Evolutionary conservation across 495 filamentous ascomycete species (phyloP).

Genomic region (Daldinia childiae): DNA sequence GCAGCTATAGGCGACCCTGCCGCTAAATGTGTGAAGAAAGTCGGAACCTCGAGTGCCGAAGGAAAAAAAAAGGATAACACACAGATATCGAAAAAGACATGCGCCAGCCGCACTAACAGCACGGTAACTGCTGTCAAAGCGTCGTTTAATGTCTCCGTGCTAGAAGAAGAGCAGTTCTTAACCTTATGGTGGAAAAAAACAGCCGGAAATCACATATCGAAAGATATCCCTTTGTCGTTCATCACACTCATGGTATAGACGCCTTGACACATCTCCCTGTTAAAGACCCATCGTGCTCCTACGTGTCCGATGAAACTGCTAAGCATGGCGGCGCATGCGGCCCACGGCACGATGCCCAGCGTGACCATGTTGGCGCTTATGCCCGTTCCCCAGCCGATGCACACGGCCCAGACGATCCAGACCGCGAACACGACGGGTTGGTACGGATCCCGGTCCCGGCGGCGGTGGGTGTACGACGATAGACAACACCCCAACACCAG

Average conservation of each 20-base stretch:
- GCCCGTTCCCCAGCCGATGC: constrained; percentile 45
- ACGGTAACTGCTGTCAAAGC: background rate
- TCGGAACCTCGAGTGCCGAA: background rate
- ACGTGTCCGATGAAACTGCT: constrained; percentile 44
- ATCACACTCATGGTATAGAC: background rate
- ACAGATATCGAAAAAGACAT: background rate
- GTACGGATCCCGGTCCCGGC: constrained; percentile 51
- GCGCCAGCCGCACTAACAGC: background rate
- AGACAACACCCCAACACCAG: constrained; percentile 57
- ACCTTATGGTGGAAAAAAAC: background rate
- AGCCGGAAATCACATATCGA: background rate
- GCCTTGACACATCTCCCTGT: constrained; percentile 4
- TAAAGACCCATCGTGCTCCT: constrained; percentile 25
- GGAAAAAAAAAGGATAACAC: background rate
- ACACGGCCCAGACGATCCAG: constrained; percentile 44
- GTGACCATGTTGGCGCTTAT: constrained; percentile 53
- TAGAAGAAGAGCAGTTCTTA: background rate
- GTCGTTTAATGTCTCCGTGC: background rate
- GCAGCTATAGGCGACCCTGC: background rate
- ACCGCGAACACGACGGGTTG: constrained; percentile 52
- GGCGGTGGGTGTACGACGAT: constrained; percentile 55
- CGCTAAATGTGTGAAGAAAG: background rate
- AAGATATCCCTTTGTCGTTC: background rate
- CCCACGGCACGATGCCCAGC: constrained; percentile 55
- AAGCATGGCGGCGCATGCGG: constrained; percentile 54